Evolutionary conservation across 2,329 filamentous ascomycete species (phyloP).

Genomic region (Hysterium pulicare): DNA sequence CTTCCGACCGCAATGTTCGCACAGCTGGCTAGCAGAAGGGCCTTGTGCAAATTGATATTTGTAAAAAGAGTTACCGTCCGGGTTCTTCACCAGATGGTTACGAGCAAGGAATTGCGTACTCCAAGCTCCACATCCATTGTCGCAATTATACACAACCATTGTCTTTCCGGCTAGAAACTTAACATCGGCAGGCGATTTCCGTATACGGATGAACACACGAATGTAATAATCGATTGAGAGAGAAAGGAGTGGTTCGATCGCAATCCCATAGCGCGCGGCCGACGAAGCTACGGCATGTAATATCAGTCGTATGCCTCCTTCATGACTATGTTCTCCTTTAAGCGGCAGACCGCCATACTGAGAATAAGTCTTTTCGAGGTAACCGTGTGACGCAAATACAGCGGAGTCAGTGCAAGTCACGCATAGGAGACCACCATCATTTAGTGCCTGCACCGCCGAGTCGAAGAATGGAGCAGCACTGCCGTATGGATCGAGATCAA

Average conservation of each 20-base stretch:
- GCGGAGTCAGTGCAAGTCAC: constrained; percentile 96
- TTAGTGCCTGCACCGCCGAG: constrained; percentile 79
- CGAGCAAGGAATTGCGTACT: constrained; percentile 73
- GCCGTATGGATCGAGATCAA: constrained; percentile 95
- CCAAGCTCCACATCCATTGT: constrained; percentile 89
- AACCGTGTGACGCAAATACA: constrained; percentile 91
- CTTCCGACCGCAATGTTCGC: constrained; percentile 79
- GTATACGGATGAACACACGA: constrained; percentile 80
- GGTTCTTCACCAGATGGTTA: constrained; percentile 64
- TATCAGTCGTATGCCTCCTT: constrained; percentile 83
- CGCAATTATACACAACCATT: constrained; percentile 91
- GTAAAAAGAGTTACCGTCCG: constrained; percentile 66
- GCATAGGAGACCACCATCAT: constrained; percentile 85
- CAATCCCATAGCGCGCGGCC: constrained; percentile 79
- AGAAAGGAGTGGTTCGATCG: constrained; percentile 86
- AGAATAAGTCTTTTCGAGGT: constrained; percentile 88
- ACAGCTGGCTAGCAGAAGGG: constrained; percentile 63
- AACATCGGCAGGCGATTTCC: constrained; percentile 76
- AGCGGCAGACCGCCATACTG: constrained; percentile 89
- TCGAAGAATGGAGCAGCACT: constrained; percentile 92
- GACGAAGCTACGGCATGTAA: constrained; percentile 76
- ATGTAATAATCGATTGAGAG: constrained; percentile 96
- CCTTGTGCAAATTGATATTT: constrained; percentile 74
- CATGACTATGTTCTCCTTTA: constrained; percentile 82
- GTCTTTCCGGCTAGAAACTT: constrained; percentile 89